These are phyloP conservation scores for Veloporphyrellus conicus DNA, from an alignment of 1,284 basidiomycete species.

Conservation along the genomic window DNA sequence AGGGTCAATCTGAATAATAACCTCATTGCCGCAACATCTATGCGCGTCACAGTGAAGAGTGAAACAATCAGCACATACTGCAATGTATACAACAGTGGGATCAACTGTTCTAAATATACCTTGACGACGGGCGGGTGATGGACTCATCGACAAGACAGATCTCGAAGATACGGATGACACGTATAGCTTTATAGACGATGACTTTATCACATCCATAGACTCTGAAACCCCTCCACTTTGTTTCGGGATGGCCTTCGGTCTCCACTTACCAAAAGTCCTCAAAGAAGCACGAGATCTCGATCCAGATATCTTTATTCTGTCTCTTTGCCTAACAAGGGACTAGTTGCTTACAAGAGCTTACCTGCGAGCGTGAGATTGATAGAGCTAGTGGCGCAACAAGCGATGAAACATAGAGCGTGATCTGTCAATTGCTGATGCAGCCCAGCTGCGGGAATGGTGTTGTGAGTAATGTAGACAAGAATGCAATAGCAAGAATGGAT, in stretches of 20 bases:
- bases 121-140: conserved; percentile 37
- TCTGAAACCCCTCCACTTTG: conserved; percentile 4
- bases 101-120: conserved; percentile 36
- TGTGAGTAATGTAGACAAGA: conserved; percentile 28
- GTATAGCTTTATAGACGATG: conserved; percentile 5
- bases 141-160: conserved; percentile 28
- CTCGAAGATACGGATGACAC: conserved; percentile 6
- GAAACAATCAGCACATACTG: conserved; percentile 42
- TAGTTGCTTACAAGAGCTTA: conserved; percentile 19
- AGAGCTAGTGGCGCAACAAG: conserved; percentile 30
- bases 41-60: conserved; percentile 34
- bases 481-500: conserved; percentile 20
- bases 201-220: not conserved
- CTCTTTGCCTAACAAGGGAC: not conserved
- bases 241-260: conserved; percentile 13
- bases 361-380: conserved; percentile 19
- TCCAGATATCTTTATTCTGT: not conserved
- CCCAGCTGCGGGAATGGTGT: conserved; percentile 13
- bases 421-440: conserved; percentile 35
- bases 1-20: conserved; percentile 35
- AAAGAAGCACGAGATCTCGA: conserved; percentile 2
- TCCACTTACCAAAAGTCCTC: conserved; percentile 1
- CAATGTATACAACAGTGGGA: conserved; percentile 51
- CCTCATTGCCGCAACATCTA: conserved; percentile 39
- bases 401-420: conserved; percentile 42